Evolutionary conservation across 2,329 filamentous ascomycete genomes (phyloP).

Genomic region (Trichoderma polysporum): DNA sequence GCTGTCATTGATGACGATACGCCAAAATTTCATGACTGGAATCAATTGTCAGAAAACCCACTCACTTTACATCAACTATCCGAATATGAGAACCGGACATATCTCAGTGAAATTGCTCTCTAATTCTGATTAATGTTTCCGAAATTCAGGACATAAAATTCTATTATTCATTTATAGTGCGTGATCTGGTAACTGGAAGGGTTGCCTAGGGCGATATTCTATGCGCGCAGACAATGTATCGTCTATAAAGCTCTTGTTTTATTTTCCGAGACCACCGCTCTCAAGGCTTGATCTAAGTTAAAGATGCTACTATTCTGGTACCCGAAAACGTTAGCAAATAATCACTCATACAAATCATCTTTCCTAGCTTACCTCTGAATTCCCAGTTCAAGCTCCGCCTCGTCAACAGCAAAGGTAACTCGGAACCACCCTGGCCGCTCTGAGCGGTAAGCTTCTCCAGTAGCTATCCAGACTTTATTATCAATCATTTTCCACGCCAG

Average conservation of each 20-base stretch:
- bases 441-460: background rate
- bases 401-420: background rate
- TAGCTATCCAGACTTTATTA: background rate
- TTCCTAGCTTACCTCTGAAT: background rate
- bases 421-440: background rate
- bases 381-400: background rate
- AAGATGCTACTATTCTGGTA: background rate
- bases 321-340: background rate
- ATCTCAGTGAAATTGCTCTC: no score
- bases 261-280: no score
- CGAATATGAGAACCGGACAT: no score
- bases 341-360: background rate
- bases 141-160: no score
- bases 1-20: background rate
- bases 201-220: no score
- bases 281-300: no score
- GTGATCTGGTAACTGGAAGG: no score
- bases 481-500: conserved; percentile 3
- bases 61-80: accelerated
- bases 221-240: no score
- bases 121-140: no score
- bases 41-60: background rate
- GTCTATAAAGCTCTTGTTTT: no score
- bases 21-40: no score
- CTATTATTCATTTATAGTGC: no score